Conservation (phyloP, 1,284 basidiomycete species). For the Mycena citricolor region DNA sequence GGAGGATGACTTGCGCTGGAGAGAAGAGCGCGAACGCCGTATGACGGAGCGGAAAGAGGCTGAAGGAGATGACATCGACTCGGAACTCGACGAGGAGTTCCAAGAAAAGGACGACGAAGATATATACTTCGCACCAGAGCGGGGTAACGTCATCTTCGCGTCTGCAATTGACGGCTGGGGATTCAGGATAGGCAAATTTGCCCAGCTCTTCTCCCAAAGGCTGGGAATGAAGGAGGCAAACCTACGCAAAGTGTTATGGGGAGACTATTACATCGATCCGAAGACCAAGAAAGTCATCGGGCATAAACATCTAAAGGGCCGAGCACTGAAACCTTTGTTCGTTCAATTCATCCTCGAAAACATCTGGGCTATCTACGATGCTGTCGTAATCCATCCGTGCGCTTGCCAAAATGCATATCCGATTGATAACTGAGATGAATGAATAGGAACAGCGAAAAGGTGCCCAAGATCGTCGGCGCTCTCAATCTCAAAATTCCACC, state of each 20-base stretch:
- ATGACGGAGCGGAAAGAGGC: constrained; percentile 72
- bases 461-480: constrained; percentile 85
- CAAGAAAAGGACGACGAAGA: constrained; percentile 97
- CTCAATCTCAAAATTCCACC: constrained; percentile 85
- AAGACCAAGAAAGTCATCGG: constrained; percentile 94
- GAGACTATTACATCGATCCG: constrained; percentile 96
- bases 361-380: constrained; percentile 96
- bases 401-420: constrained; percentile 55
- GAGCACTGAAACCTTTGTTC: constrained; percentile 93
- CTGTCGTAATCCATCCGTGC: constrained; percentile 82
- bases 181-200: constrained; percentile 92
- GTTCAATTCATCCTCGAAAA: constrained; percentile 98
- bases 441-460: constrained; percentile 81
- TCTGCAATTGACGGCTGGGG: constrained; percentile 98
- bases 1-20: constrained; percentile 94
- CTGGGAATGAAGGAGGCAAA: constrained; percentile 90
- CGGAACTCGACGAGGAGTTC: constrained; percentile 63
- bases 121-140: constrained; percentile 95
- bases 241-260: constrained; percentile 90
- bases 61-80: constrained; percentile 65
- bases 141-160: constrained; percentile 96
- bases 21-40: constrained; percentile 86
- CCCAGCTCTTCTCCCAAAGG: constrained; percentile 89
- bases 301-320: constrained; percentile 85
- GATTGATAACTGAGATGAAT: constrained; percentile 57